Evolutionary conservation across 1,284 basidiomycete genomes (phyloP).

Genomic region (Phlebopus sp.): DNA sequence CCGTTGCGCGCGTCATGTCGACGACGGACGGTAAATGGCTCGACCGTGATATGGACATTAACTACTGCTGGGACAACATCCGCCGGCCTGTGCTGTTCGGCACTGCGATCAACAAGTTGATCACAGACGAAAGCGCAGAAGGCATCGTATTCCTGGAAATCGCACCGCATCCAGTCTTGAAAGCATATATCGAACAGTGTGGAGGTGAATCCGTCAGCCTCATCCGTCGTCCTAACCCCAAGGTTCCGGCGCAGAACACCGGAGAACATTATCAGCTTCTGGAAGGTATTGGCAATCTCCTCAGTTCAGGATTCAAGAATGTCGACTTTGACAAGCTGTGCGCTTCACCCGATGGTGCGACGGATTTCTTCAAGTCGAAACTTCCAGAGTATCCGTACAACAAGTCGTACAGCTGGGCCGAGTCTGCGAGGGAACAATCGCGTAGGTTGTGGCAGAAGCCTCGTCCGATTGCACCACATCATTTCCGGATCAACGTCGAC

Average conservation of each 20-base stretch:
- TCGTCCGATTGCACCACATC: slow-evolving; percentile 20
- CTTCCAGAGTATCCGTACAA: slow-evolving; percentile 15
- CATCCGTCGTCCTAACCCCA: slow-evolving; percentile 12
- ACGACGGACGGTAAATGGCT: slow-evolving; percentile 32
- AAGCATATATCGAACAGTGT: slow-evolving; percentile 16
- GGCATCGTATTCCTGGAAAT: slow-evolving; percentile 13
- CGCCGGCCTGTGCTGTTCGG: slow-evolving; percentile 16
- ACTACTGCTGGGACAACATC: slow-evolving; percentile 20
- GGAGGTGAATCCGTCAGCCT: slow-evolving; percentile 13
- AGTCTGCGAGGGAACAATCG: slow-evolving; percentile 20
- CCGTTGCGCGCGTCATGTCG: slow-evolving; percentile 28
- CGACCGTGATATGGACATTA: slow-evolving; percentile 27
- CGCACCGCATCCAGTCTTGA: slow-evolving; percentile 16
- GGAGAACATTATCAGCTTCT: slow-evolving; percentile 13
- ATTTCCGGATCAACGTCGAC: slow-evolving; percentile 28
- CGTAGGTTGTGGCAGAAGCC: slow-evolving; percentile 21
- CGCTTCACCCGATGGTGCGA: slow-evolving; percentile 8
- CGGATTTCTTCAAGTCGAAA: slow-evolving; percentile 10
- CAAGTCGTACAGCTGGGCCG: slow-evolving; percentile 19
- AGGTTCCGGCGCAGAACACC: slow-evolving; percentile 10
- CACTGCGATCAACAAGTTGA: slow-evolving; percentile 14
- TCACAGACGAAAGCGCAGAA: slow-evolving; percentile 10
- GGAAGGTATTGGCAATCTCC: slow-evolving; percentile 11
- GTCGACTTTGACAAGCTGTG: slow-evolving; percentile 7
- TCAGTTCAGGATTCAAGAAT: slow-evolving; percentile 4